phyloP scores from a whole-genome alignment of 345 rosid species.

The Hypericum androsaemum region DNA sequence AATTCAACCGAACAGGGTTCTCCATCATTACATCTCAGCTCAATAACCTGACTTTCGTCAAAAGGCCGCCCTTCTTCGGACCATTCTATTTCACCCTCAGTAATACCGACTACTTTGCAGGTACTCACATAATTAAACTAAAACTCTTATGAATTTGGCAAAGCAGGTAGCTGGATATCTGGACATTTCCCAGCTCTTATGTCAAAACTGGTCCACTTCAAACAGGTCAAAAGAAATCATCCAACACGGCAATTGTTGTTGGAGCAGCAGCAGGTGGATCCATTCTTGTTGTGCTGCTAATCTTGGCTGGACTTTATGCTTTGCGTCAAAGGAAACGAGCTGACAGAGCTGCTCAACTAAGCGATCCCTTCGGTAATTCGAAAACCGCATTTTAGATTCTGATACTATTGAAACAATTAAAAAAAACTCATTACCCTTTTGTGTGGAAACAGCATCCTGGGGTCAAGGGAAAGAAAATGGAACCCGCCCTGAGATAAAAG shows the following conservation, averaged over 20 bases:
- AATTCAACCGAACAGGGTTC: slow-evolving; percentile 41
- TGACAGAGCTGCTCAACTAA: slow-evolving; percentile 42
- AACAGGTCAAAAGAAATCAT: slow-evolving; percentile 8
- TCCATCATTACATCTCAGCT: slow-evolving; percentile 34
- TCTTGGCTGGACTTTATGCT: slow-evolving; percentile 60
- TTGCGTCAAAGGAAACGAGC: slow-evolving; percentile 64
- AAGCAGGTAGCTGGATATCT: no score
- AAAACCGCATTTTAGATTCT: background rate
- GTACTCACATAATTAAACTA: slow-evolving; percentile 21
- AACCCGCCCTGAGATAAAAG: slow-evolving; percentile 59
- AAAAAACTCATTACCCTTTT: background rate
- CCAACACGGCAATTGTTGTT: slow-evolving; percentile 35
- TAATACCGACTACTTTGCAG: slow-evolving; percentile 22
- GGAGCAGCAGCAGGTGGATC: slow-evolving; percentile 64
- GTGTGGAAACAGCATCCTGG: slow-evolving; percentile 47
- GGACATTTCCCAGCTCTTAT: no score
- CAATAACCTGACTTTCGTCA: slow-evolving; percentile 44
- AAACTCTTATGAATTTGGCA: no score
- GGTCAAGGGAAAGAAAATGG: slow-evolving; percentile 40
- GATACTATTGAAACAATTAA: no score
- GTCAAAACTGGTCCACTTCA: no score
- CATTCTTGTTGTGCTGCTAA: slow-evolving; percentile 39
- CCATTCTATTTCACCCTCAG: slow-evolving; percentile 43
- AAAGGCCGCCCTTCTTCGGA: slow-evolving; percentile 50
- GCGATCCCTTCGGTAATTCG: slow-evolving; percentile 61